Evolutionary conservation across 345 rosid genomes (phyloP).

Genomic region (Hypericum androsaemum): DNA sequence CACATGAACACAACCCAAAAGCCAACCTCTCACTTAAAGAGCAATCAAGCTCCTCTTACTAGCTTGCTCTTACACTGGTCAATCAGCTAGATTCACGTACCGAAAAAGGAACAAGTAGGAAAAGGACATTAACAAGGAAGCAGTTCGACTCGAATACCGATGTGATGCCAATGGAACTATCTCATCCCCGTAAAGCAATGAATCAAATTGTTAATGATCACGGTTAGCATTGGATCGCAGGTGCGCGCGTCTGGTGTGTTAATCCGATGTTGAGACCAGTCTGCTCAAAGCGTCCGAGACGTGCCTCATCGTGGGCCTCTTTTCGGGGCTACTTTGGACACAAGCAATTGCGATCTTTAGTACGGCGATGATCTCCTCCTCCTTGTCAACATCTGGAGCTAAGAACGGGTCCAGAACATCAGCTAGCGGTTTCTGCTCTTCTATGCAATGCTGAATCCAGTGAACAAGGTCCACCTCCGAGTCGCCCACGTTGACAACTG

Average conservation of each 20-base stretch:
- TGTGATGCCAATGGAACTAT: background rate
- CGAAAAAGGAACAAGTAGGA: no score
- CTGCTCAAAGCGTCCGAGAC: constrained; percentile 54
- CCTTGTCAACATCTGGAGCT: constrained; percentile 57
- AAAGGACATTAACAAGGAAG: no score
- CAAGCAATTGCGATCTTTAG: constrained; percentile 80
- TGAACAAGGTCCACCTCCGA: constrained; percentile 64
- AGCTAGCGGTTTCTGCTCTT: constrained; percentile 68
- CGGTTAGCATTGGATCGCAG: background rate
- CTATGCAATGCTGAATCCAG: constrained; percentile 84
- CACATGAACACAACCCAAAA: no score
- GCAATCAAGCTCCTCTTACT: no score
- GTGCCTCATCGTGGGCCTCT: constrained; percentile 82
- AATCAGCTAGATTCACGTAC: no score
- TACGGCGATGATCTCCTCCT: constrained; percentile 77
- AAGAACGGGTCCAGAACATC: constrained; percentile 80
- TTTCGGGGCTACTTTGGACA: constrained; percentile 58
- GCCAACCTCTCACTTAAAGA: no score
- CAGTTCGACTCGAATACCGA: no score
- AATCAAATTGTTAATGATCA: background rate
- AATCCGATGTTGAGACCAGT: constrained; percentile 14
- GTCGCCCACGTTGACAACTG: constrained; percentile 45
- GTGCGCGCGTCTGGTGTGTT: background rate
- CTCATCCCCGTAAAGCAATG: background rate
- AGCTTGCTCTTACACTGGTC: no score